Base-by-base conservation (phyloP, 495 filamentous ascomycete species). In the Podospora bellae-mahoneyi region DNA sequence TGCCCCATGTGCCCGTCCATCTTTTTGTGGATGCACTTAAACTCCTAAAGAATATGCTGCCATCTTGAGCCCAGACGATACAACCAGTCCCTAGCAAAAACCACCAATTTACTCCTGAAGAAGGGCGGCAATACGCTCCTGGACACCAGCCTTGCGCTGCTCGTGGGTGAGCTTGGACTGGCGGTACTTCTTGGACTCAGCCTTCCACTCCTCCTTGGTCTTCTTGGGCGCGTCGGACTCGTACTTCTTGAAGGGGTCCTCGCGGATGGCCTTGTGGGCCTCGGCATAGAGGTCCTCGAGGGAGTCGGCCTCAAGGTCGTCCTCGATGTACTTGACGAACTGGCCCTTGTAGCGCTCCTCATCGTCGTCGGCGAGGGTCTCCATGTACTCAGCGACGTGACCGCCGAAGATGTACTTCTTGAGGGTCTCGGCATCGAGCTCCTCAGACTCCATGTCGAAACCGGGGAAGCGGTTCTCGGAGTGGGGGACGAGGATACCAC, bases 341-440 rank as follows among this genome's bases (percentile, higher is more conserved):
- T 98, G 95, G 74, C 87, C 88, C 87, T 93, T 94, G 90, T 92
- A 99, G 80, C 95, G 93, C 87, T 99, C 95, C 90, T 99, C 95
- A 80, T 99, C 95, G 80, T 99, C 95, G 80, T 99, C 95, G 80
- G 96, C 96, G 73, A 99, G 91, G 57, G 89, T 94, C 90, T 99
- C 95, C 95, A 99, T 99, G 87, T 98, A 99, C 88, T 99, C 95
- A 69, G 93, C 92, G 71, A 99, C 90, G 88, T 99, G 95, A 63
- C 95, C 94, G 79, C 88, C 96, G 79, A 93, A 91, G 88, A 99
- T 99, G 90, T 99, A 98, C 87, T 94, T 97, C 87, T 94, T 91
- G 77, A 99, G 90, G 69, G 87, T 90, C 80, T 99, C 95, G 74
- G 94, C 89, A 73, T 99, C 95, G 75, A 99, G 92, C 86, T 97